Evolutionary conservation across 1,284 basidiomycete genomes (phyloP).

Genomic region (Cystodermella granulosa): DNA sequence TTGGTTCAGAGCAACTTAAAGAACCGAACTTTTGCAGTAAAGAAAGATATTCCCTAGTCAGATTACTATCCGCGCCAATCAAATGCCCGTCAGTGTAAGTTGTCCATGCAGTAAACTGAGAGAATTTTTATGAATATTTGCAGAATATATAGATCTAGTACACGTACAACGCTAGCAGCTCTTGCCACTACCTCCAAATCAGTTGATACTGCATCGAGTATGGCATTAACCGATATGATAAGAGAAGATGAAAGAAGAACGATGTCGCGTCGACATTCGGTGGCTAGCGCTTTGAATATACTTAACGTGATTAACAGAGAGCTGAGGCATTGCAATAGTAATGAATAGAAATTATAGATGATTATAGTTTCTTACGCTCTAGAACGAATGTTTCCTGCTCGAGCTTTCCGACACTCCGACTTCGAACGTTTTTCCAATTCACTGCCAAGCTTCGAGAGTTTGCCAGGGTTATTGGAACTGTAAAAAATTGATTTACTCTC

Average conservation of each 20-base stretch:
- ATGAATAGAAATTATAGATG: background rate
- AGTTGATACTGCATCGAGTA: conserved; percentile 57
- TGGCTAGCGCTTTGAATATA: conserved; percentile 80
- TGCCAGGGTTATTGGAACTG: conserved; percentile 77
- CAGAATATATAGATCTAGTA: background rate
- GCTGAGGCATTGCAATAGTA: conserved; percentile 36
- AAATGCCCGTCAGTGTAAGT: conserved; percentile 83
- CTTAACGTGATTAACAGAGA: conserved; percentile 83
- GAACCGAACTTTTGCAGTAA: conserved; percentile 66
- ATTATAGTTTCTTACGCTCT: conserved; percentile 67
- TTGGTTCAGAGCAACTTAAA: conserved; percentile 50
- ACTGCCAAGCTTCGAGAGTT: conserved; percentile 78
- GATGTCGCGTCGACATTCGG: conserved; percentile 85
- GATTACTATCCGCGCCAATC: conserved; percentile 68
- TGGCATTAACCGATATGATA: conserved; percentile 67
- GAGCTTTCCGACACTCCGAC: conserved; percentile 65
- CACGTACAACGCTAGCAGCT: conserved; percentile 74
- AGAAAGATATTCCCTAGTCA: conserved; percentile 69
- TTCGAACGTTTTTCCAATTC: conserved; percentile 79
- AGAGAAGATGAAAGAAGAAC: conserved; percentile 75
- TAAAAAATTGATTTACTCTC: conserved; percentile 3
- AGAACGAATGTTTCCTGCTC: conserved; percentile 67
- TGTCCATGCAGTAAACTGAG: conserved; percentile 85
- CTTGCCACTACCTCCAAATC: conserved; percentile 85
- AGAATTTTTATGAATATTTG: background rate